Conservation (phyloP, 2,329 filamentous ascomycete species). For the Neospermospora avenae region DNA sequence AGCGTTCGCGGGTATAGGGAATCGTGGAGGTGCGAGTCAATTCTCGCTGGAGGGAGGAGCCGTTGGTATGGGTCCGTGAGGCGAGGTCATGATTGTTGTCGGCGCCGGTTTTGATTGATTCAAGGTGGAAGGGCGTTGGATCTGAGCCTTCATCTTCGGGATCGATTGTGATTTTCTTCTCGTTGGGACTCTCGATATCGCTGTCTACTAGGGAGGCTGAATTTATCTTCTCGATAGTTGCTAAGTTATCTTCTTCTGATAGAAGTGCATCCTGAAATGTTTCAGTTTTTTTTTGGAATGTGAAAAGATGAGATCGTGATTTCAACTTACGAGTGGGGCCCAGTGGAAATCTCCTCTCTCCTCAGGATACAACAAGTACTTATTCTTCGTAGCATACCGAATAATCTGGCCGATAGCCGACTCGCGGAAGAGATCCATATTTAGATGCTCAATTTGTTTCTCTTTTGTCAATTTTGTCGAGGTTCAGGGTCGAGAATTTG, state of each 20-base stretch:
- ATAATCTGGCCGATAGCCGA: conserved; percentile 15
- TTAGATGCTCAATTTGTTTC: not conserved
- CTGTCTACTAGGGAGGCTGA: not conserved
- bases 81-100: conserved; percentile 4
- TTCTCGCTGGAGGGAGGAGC: conserved; percentile 4
- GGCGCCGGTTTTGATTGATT: conserved; percentile 2
- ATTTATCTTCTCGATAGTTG: not conserved
- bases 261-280: conserved; percentile 12
- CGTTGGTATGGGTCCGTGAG: not conserved
- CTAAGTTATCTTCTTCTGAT: conserved; percentile 3
- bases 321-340: conserved; percentile 11
- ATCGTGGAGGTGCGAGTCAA: conserved; percentile 15
- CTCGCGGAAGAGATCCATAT: conserved; percentile 16
- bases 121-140: conserved; percentile 9
- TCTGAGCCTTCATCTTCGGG: conserved; percentile 2
- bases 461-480: not conserved
- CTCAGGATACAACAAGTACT: conserved; percentile 16
- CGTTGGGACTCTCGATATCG: not conserved
- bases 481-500: not conserved
- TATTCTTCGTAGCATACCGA: conserved; percentile 17
- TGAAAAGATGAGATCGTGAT: not conserved
- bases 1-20: conserved; percentile 15
- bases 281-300: not conserved
- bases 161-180: not conserved
- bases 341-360: conserved; percentile 14